phyloP scores from a whole-genome alignment of 257 asterid species.

The Euphrasia confusa region DNA sequence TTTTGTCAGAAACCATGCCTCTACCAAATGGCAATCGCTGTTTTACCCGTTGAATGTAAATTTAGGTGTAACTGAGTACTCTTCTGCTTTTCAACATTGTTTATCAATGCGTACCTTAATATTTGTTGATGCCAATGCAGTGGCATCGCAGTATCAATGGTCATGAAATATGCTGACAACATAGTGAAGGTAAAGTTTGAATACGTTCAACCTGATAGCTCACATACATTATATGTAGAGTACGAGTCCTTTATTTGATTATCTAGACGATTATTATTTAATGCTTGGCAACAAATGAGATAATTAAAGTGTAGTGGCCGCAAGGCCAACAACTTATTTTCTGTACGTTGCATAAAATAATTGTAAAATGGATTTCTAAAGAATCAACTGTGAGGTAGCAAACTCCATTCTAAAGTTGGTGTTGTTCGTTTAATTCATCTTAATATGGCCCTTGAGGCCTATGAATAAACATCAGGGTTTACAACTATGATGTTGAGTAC shows the following conservation, averaged over 20 bases:
- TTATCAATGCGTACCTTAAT: slow-evolving; percentile 17
- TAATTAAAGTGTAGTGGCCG: too few relatives aligned
- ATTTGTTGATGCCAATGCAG: slow-evolving; percentile 38
- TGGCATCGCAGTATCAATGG: slow-evolving; percentile 98
- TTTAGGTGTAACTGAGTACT: not conserved
- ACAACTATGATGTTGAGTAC: not conserved
- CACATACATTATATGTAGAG: slow-evolving; percentile 13
- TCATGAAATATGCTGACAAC: slow-evolving; percentile 98
- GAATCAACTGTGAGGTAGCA: too few relatives aligned
- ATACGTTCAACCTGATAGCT: slow-evolving; percentile 11
- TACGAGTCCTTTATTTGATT: not conserved
- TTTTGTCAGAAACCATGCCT: too few relatives aligned
- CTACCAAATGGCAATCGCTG: too few relatives aligned
- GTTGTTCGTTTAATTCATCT: too few relatives aligned
- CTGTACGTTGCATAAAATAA: not conserved
- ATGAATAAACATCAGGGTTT: not conserved
- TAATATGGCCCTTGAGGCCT: too few relatives aligned
- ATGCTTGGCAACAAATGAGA: not conserved
- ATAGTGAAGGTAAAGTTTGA: slow-evolving; percentile 78
- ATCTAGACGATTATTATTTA: not conserved
- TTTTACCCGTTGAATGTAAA: too few relatives aligned
- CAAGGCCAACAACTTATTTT: too few relatives aligned
- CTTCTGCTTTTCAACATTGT: slow-evolving; percentile 10
- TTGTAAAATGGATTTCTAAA: not conserved
- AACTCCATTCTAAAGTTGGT: too few relatives aligned